Percentiles rank a stretch among this genome's conserved stretches.
Evolutionary conservation across 2,329 filamentous ascomycete genomes (phyloP).

Genomic region (Trematosphaeria pertusa): DNA sequence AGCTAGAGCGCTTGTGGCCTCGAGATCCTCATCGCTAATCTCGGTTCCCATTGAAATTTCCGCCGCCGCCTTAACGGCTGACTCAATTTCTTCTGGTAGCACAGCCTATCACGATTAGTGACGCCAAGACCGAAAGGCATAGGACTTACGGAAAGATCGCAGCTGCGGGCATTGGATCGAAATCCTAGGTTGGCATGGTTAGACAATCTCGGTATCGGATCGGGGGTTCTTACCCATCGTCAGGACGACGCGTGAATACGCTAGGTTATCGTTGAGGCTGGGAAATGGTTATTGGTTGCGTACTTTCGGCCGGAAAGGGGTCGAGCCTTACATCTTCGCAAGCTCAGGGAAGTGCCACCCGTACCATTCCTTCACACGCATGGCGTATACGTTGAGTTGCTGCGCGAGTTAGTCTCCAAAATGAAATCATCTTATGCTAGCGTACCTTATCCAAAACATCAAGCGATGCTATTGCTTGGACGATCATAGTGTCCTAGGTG

Average conservation of each 20-base stretch:
- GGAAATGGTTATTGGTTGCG: too few relatives aligned
- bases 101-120: too few relatives aligned
- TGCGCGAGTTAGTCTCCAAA: too few relatives aligned
- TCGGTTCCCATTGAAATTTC: conserved; percentile 99
- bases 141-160: conserved; percentile 70
- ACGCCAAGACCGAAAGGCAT: too few relatives aligned
- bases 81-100: conserved; percentile 93
- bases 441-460: conserved; percentile 99
- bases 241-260: conserved; percentile 84
- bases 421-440: too few relatives aligned
- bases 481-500: conserved; percentile 99
- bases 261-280: conserved; percentile 78
- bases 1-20: conserved; percentile 89
- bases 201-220: too few relatives aligned
- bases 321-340: too few relatives aligned
- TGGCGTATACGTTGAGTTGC: conserved; percentile 97
- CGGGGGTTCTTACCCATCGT: conserved; percentile 63
- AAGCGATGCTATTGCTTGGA: conserved; percentile 86
- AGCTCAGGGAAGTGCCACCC: conserved; percentile 99
- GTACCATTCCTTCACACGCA: conserved; percentile 99
- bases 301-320: too few relatives aligned
- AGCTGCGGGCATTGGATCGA: conserved; percentile 77
- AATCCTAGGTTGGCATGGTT: conserved; percentile 72
- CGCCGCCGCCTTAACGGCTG: conserved; percentile 88
- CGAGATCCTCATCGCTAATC: conserved; percentile 88